Evolutionary conservation across 1,284 basidiomycete species (phyloP).

Genomic region (Cutaneotrichosporon arboriforme): DNA sequence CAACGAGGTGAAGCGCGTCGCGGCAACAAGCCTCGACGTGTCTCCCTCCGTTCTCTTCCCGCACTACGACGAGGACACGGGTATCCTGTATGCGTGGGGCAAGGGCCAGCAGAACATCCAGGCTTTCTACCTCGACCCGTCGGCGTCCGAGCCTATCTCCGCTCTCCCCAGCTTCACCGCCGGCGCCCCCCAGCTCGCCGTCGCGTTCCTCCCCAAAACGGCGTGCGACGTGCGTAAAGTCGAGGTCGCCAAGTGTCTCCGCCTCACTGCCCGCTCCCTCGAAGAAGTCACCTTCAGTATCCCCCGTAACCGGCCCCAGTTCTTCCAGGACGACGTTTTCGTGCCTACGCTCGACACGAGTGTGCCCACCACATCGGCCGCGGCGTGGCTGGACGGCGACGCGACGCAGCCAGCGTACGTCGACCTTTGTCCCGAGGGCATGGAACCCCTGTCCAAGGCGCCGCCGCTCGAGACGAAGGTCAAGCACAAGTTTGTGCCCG

Average conservation of each 20-base stretch:
- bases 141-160: constrained; percentile 28
- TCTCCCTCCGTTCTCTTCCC: constrained; percentile 51
- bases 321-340: constrained; percentile 54
- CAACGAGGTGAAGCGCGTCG: constrained; percentile 25
- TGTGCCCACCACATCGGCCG: constrained; percentile 20
- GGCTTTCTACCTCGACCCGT: constrained; percentile 45
- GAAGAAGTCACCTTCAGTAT: constrained; percentile 50
- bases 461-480: constrained; percentile 26
- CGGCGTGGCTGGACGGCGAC: constrained; percentile 42
- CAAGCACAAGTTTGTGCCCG: constrained; percentile 40
- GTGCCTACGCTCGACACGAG: constrained; percentile 41
- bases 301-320: constrained; percentile 49
- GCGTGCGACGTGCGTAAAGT: constrained; percentile 47
- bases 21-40: constrained; percentile 45
- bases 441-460: constrained; percentile 42
- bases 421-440: constrained; percentile 42
- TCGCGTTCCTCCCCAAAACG: constrained; percentile 48
- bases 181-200: constrained; percentile 42
- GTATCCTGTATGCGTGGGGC: constrained; percentile 49
- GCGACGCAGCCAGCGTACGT: constrained; percentile 17
- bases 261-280: constrained; percentile 46
- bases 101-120: constrained; percentile 50
- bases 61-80: constrained; percentile 49
- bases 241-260: constrained; percentile 45
- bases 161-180: constrained; percentile 46